Conservation (phyloP, 805 yeast species). For the Lipomyces yamanashiensis region DNA sequence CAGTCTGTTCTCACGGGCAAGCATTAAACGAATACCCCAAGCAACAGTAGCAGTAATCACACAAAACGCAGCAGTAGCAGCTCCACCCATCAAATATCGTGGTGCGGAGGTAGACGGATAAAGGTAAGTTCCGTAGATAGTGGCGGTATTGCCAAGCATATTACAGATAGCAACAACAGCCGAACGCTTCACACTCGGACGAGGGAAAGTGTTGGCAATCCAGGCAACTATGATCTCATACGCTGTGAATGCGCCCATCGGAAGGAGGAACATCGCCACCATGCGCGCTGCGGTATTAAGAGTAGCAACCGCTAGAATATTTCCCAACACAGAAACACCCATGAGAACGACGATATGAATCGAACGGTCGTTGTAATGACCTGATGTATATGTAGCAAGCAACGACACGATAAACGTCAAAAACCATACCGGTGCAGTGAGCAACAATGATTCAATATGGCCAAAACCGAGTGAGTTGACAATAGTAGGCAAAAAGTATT, state of each 20-base stretch:
- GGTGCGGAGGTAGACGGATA: conserved; percentile 26
- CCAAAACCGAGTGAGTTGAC: conserved; percentile 58
- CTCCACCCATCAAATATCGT: conserved; percentile 24
- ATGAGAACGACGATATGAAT: conserved; percentile 18
- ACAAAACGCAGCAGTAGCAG: conserved; percentile 15
- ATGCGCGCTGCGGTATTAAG: conserved; percentile 20
- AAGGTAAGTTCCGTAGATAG: conserved; percentile 24
- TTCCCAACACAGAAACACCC: conserved; percentile 12
- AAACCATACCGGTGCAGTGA: conserved; percentile 66
- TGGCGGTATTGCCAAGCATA: conserved; percentile 26
- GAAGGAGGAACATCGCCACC: conserved; percentile 29
- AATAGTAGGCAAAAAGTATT: conserved; percentile 63
- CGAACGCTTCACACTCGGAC: conserved; percentile 29
- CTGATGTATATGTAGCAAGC: conserved; percentile 39
- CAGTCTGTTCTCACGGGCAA: conserved; percentile 19
- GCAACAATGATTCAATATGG: conserved; percentile 55
- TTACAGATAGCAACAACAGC: conserved; percentile 26
- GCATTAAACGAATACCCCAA: conserved; percentile 12
- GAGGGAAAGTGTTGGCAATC: conserved; percentile 27
- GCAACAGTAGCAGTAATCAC: conserved; percentile 17
- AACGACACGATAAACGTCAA: conserved; percentile 57
- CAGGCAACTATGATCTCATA: conserved; percentile 31
- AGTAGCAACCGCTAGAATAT: conserved; percentile 20
- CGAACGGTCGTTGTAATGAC: conserved; percentile 26
- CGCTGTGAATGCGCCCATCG: conserved; percentile 25